Percentiles rank a stretch among this genome's conserved stretches.
Evolutionary conservation across 1,284 basidiomycete genomes (phyloP).

Genomic region (Sanghuangporus baumii): DNA sequence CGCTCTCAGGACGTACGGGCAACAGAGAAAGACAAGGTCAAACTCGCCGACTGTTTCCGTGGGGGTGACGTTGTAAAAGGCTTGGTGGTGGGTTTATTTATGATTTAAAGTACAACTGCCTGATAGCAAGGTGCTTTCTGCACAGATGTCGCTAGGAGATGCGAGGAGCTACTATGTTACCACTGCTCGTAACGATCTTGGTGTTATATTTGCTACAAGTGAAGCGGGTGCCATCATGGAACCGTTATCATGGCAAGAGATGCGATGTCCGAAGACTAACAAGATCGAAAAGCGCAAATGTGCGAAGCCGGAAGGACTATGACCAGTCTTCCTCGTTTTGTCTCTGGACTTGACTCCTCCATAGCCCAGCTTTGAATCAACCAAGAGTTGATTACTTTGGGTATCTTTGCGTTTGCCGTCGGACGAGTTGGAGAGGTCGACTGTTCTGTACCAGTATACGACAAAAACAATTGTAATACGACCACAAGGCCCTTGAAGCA

Average conservation of each 20-base stretch:
- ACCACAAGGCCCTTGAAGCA: too few relatives aligned
- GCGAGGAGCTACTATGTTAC: conserved; percentile 92
- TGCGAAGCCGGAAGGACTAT: conserved; percentile 74
- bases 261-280: conserved; percentile 84
- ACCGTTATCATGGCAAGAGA: conserved; percentile 87
- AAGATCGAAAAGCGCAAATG: conserved; percentile 82
- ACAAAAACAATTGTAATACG: too few relatives aligned
- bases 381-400: too few relatives aligned
- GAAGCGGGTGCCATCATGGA: conserved; percentile 81
- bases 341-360: too few relatives aligned
- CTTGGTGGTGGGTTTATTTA: conserved; percentile 71
- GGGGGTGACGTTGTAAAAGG: conserved; percentile 95
- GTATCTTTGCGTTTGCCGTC: too few relatives aligned
- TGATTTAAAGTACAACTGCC: not conserved
- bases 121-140: not conserved
- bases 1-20: conserved; percentile 88
- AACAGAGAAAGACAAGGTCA: conserved; percentile 90
- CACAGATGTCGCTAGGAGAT: conserved; percentile 88
- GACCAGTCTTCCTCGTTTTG: not conserved
- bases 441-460: too few relatives aligned
- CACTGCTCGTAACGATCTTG: conserved; percentile 90
- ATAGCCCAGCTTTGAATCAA: too few relatives aligned
- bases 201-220: conserved; percentile 85
- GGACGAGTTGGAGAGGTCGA: too few relatives aligned
- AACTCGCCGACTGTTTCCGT: conserved; percentile 91